Conservation (phyloP, 768 basidiomycete species). For the Pleurotus sapidus region DNA sequence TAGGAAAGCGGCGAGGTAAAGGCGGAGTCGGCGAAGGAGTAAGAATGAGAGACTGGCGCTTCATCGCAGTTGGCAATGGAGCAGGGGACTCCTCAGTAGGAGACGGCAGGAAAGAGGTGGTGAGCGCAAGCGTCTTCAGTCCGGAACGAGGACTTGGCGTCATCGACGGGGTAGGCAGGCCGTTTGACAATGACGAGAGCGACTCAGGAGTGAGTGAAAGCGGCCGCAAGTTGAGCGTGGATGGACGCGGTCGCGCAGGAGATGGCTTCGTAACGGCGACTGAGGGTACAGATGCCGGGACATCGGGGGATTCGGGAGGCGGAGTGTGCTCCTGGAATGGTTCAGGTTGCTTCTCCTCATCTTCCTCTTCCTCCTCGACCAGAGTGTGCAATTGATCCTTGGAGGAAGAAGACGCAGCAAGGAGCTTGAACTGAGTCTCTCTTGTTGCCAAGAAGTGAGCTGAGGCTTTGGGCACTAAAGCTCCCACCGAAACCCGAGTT, state of each 20-base stretch:
- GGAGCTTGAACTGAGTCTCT: slow-evolving; percentile 82
- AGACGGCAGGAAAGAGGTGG: slow-evolving; percentile 18
- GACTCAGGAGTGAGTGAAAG: slow-evolving; percentile 64
- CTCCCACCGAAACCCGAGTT: slow-evolving; percentile 31
- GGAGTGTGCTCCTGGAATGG: slow-evolving; percentile 16
- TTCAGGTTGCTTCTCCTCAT: slow-evolving; percentile 45
- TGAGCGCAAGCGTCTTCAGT: slow-evolving; percentile 52
- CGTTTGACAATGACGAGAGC: slow-evolving; percentile 31
- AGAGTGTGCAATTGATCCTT: slow-evolving; percentile 80
- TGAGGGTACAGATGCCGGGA: slow-evolving; percentile 27
- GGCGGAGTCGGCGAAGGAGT: slow-evolving; percentile 27
- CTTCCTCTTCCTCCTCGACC: slow-evolving; percentile 86
- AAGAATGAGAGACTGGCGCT: slow-evolving; percentile 30
- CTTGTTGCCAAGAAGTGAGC: slow-evolving; percentile 46
- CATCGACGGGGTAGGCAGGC: slow-evolving; percentile 51
- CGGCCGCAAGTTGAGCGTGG: slow-evolving; percentile 64
- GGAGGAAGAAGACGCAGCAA: slow-evolving; percentile 53
- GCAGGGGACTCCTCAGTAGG: slow-evolving; percentile 10
- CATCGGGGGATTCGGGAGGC: slow-evolving; percentile 19
- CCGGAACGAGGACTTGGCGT: slow-evolving; percentile 49
- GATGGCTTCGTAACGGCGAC: slow-evolving; percentile 30
- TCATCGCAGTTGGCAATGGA: slow-evolving; percentile 16
- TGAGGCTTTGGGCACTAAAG: slow-evolving; percentile 34
- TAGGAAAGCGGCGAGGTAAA: slow-evolving; percentile 29
- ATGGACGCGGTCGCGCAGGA: slow-evolving; percentile 56